phyloP scores from a whole-genome alignment of 371 early-diverging fungal species.

The Mortierella sp. region DNA sequence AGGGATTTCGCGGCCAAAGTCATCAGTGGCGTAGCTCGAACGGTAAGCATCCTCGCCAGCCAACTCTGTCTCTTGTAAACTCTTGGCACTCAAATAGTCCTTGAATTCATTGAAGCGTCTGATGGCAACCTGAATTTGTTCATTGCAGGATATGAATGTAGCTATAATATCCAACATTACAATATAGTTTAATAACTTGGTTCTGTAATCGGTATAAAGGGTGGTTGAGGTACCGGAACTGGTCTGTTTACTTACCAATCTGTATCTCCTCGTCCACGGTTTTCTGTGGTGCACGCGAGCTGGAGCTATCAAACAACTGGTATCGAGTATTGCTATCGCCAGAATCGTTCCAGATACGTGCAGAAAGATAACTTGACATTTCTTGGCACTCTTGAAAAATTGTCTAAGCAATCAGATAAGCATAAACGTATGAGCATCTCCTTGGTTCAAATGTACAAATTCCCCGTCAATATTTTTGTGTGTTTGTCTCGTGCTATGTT shows the following conservation, averaged over 20 bases:
- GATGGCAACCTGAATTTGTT: slow-evolving; percentile 26
- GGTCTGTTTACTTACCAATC: slow-evolving; percentile 20
- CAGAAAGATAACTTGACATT: slow-evolving; percentile 35
- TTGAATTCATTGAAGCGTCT: slow-evolving; percentile 23
- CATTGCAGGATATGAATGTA: slow-evolving; percentile 27
- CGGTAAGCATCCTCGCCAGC: slow-evolving; percentile 6
- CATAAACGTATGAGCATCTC: background rate
- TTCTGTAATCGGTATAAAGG: background rate
- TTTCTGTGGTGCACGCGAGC: slow-evolving; percentile 12
- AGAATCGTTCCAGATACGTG: slow-evolving; percentile 47
- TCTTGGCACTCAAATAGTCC: slow-evolving; percentile 40
- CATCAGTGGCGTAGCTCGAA: background rate
- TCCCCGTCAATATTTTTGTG: too few species aligned
- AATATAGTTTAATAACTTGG: background rate
- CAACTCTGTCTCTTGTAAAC: slow-evolving; percentile 32
- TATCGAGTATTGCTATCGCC: slow-evolving; percentile 1
- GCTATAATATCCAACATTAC: slow-evolving; percentile 19
- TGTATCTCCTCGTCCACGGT: slow-evolving; percentile 40
- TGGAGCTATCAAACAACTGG: slow-evolving; percentile 8
- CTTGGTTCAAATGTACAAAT: background rate
- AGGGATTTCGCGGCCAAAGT: background rate
- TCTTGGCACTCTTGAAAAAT: slow-evolving; percentile 39
- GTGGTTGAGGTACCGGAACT: too few species aligned
- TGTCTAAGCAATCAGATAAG: slow-evolving; percentile 17
- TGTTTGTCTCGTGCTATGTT: background rate